Evolutionary conservation across 1,139 yeast species (phyloP).

Genomic region (Diutina scorzettiae): DNA sequence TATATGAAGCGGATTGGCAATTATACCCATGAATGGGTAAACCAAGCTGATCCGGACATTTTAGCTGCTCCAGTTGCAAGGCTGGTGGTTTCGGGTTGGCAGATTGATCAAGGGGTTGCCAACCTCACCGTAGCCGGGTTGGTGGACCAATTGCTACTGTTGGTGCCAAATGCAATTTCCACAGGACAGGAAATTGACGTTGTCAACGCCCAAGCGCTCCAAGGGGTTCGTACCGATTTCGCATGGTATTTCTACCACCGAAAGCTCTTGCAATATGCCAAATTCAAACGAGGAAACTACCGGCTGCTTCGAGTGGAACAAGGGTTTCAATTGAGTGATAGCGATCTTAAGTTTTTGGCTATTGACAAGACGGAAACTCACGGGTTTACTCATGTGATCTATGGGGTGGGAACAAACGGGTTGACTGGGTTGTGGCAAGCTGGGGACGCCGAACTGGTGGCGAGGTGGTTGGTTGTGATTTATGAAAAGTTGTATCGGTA

Average conservation of each 20-base stretch:
- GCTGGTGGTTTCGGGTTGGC: conserved; percentile 5
- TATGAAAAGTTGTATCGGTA: conserved; percentile 1
- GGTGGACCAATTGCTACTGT: conserved; percentile 6
- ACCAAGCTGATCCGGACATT: background rate
- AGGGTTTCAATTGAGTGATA: background rate
- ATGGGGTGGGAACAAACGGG: background rate
- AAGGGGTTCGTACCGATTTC: background rate
- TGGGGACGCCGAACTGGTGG: background rate
- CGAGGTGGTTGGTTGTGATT: conserved; percentile 4
- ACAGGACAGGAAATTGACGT: background rate
- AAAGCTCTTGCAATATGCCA: conserved; percentile 2
- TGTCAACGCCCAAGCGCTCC: background rate
- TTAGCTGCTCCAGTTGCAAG: conserved; percentile 4
- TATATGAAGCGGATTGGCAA: background rate
- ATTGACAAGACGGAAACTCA: background rate
- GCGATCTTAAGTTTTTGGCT: background rate
- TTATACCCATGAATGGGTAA: background rate
- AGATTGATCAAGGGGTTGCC: background rate
- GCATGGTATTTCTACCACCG: background rate
- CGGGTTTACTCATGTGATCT: background rate
- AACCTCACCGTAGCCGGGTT: background rate
- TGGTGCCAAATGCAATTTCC: background rate
- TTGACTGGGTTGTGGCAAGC: background rate
- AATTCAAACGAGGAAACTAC: background rate
- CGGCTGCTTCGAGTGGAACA: background rate